These are phyloP conservation scores for Diplodia corticola DNA, from an alignment of 2,329 filamentous ascomycete species.

Conservation along the genomic window DNA sequence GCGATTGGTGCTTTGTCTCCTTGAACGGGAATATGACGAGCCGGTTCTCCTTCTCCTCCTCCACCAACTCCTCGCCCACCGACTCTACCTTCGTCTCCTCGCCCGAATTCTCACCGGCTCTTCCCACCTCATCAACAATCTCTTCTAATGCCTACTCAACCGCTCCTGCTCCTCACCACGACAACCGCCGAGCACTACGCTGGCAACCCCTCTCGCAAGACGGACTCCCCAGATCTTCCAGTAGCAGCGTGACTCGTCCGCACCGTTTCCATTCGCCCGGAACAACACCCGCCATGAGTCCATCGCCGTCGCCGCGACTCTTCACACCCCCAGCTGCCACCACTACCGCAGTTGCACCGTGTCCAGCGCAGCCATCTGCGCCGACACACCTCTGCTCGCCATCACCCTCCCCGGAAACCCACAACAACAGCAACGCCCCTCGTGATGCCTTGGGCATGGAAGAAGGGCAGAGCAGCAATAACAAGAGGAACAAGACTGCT, in stretches of 20 bases:
- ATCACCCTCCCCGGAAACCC: background rate
- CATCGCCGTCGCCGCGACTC: background rate
- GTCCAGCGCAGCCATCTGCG: background rate
- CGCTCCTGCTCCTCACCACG: background rate
- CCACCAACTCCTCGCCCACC: background rate
- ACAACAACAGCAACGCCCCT: background rate
- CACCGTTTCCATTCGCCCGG: background rate
- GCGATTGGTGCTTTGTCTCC: background rate
- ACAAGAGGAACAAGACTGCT: background rate
- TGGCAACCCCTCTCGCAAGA: background rate
- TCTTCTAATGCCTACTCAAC: background rate
- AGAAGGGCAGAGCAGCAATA: background rate
- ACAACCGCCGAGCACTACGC: background rate
- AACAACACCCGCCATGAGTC: background rate
- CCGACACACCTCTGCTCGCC: background rate
- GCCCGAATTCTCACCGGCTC: background rate
- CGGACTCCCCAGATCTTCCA: slow-evolving; percentile 3
- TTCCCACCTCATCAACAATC: background rate
- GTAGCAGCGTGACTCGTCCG: background rate
- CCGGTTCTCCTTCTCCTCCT: slow-evolving; percentile 7
- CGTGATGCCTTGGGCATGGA: background rate
- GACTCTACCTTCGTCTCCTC: background rate
- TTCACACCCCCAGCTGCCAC: background rate
- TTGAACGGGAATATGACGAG: background rate
- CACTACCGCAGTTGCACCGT: background rate